A percentile compares a stretch with the other conserved stretches of the same genome.
Conservation (phyloP, 2,329 filamentous ascomycete genomes). For the Xylaria sp. region DNA sequence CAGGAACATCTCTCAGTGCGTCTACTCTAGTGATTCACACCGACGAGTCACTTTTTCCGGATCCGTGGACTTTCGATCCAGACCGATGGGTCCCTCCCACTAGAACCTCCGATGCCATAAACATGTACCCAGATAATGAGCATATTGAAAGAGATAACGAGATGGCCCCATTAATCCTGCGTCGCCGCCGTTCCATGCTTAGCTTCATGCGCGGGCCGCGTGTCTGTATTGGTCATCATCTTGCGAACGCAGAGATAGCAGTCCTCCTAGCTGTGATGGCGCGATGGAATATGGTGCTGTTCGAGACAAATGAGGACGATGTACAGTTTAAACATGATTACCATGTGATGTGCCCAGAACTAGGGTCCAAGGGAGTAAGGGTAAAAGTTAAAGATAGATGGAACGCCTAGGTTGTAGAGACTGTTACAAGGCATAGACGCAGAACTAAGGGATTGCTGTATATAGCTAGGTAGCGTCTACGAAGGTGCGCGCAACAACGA, state of each 20-base stretch:
- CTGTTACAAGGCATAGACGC: too few species aligned
- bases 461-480: too few species aligned
- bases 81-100: conserved; percentile 16
- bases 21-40: conserved; percentile 29
- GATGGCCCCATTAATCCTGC: conserved; percentile 3
- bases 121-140: not conserved
- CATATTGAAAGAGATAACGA: not conserved
- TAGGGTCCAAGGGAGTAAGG: conserved; percentile 38
- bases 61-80: conserved; percentile 24
- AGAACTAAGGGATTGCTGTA: too few species aligned
- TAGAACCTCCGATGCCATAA: too few species aligned
- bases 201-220: conserved; percentile 49
- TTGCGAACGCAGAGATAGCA: conserved; percentile 49
- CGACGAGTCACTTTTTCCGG: conserved; percentile 24
- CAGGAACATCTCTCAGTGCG: conserved; percentile 32
- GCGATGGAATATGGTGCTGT: conserved; percentile 47
- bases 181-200: conserved; percentile 25
- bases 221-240: conserved; percentile 54
- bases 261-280: conserved; percentile 44
- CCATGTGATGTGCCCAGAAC: conserved; percentile 36
- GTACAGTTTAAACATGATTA: conserved; percentile 41
- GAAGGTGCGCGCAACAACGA: too few species aligned
- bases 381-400: conserved; percentile 26
- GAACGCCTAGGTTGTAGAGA: not conserved
- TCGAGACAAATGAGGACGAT: conserved; percentile 44